A percentile compares a stretch with the other conserved stretches of the same genome.
phyloP scores from a whole-genome alignment of 768 basidiomycete species.

The Panus rudis region DNA sequence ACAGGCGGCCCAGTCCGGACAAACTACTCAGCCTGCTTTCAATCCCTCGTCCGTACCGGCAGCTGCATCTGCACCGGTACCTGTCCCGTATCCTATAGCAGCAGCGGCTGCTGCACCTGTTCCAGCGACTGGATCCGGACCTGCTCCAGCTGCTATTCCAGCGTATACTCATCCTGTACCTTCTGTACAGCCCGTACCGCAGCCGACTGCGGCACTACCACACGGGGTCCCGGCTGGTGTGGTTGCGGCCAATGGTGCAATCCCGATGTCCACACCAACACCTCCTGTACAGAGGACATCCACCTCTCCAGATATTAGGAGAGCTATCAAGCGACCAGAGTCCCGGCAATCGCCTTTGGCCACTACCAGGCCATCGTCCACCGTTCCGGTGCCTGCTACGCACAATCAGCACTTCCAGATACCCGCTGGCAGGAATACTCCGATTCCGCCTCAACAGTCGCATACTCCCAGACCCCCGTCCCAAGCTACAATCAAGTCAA shows the following conservation, averaged over 20 bases:
- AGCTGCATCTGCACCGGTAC: conserved; percentile 6
- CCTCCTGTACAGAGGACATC: not conserved
- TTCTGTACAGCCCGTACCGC: not conserved
- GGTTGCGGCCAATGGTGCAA: not conserved
- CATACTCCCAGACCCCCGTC: conserved; percentile 13
- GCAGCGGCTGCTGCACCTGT: not conserved
- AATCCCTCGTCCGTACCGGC: conserved; percentile 1
- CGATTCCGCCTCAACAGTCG: conserved; percentile 4
- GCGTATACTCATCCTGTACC: not conserved
- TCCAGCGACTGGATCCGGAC: not conserved
- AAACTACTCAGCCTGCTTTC: conserved; percentile 2
- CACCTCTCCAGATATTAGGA: conserved; percentile 3
- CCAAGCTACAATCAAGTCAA: conserved; percentile 9
- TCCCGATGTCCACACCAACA: conserved; percentile 1
- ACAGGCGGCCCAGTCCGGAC: not conserved
- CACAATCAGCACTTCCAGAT: conserved; percentile 17
- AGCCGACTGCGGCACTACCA: not conserved
- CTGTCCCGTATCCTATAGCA: not conserved
- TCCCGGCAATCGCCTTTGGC: conserved; percentile 10
- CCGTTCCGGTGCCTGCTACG: conserved; percentile 14
- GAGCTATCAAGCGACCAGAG: conserved; percentile 2
- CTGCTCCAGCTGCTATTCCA: not conserved
- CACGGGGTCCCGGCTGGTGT: not conserved
- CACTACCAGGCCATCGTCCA: conserved; percentile 16
- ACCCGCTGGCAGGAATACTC: conserved; percentile 8